phyloP scores from a whole-genome alignment of 352 stramenopile genomes.

The Pythium rishiriense region DNA sequence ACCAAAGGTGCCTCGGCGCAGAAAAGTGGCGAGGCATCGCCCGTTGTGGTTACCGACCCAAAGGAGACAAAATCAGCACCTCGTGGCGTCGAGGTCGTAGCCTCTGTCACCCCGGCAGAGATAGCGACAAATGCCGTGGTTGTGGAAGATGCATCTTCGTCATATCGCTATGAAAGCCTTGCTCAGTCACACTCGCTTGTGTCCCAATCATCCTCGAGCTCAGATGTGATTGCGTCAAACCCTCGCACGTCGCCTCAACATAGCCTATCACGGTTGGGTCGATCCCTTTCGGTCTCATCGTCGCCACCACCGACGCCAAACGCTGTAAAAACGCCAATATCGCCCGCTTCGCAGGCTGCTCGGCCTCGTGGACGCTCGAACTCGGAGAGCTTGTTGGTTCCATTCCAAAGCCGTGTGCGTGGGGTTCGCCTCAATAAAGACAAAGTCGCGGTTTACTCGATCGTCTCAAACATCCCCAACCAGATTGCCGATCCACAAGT shows the following conservation, averaged over 20 bases:
- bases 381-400: slow-evolving; percentile 13
- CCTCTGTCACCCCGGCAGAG: background rate
- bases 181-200: slow-evolving; percentile 9
- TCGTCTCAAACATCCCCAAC: slow-evolving; percentile 42
- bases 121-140: too few relatives aligned
- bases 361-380: slow-evolving; percentile 8
- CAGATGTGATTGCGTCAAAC: background rate
- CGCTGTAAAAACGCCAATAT: background rate
- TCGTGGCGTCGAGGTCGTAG: slow-evolving; percentile 8
- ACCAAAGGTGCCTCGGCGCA: slow-evolving; percentile 1
- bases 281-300: slow-evolving; percentile 29
- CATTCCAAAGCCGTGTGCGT: slow-evolving; percentile 52
- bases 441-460: slow-evolving; percentile 57
- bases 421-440: slow-evolving; percentile 53
- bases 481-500: background rate
- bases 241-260: background rate
- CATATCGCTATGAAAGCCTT: slow-evolving; percentile 20
- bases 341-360: slow-evolving; percentile 3
- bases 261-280: background rate
- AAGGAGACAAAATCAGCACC: slow-evolving; percentile 2
- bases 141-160: background rate
- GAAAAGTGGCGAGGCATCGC: slow-evolving; percentile 14
- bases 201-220: slow-evolving; percentile 1
- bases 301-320: slow-evolving; percentile 9
- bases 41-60: background rate